Conservation (phyloP, 2,329 filamentous ascomycete species). For the Mariannaea elegans region DNA sequence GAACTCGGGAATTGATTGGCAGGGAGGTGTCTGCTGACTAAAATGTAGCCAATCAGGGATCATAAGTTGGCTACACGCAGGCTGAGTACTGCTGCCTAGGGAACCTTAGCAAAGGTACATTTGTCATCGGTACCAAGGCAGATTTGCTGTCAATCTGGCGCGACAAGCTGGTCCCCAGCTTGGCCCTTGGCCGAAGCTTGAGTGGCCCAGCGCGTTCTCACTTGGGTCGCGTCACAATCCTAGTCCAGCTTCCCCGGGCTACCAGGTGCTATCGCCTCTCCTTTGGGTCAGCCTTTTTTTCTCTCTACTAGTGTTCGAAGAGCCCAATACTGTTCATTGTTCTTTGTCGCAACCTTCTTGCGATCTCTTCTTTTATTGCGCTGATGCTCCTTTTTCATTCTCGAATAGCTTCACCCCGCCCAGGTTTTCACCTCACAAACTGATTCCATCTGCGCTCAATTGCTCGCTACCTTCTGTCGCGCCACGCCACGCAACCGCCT, state of each 20-base stretch:
- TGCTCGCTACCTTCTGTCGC: conserved; percentile 18
- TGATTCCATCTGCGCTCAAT: conserved; percentile 20
- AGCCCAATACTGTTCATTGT: background rate
- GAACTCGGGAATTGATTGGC: conserved; percentile 43
- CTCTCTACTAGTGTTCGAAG: background rate
- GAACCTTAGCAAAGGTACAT: conserved; percentile 39
- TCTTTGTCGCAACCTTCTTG: background rate
- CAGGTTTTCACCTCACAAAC: background rate
- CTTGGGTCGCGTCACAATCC: conserved; percentile 39
- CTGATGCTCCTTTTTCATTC: background rate
- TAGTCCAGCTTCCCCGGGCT: background rate
- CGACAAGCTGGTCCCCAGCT: conserved; percentile 13
- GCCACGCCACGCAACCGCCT: conserved; percentile 18
- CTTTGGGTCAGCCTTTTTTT: conserved; percentile 6
- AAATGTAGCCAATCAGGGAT: conserved; percentile 41
- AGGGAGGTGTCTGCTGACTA: conserved; percentile 33
- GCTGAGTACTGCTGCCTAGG: conserved; percentile 44
- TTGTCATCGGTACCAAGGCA: conserved; percentile 40
- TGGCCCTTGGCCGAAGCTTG: conserved; percentile 2
- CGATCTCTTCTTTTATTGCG: background rate
- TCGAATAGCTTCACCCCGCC: conserved; percentile 19
- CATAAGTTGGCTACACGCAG: conserved; percentile 27
- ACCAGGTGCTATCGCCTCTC: conserved; percentile 7
- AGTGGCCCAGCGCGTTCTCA: conserved; percentile 10
- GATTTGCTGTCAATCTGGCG: conserved; percentile 27